Conservation (phyloP, 2,329 filamentous ascomycete species). For the Alternaria consortialis region DNA sequence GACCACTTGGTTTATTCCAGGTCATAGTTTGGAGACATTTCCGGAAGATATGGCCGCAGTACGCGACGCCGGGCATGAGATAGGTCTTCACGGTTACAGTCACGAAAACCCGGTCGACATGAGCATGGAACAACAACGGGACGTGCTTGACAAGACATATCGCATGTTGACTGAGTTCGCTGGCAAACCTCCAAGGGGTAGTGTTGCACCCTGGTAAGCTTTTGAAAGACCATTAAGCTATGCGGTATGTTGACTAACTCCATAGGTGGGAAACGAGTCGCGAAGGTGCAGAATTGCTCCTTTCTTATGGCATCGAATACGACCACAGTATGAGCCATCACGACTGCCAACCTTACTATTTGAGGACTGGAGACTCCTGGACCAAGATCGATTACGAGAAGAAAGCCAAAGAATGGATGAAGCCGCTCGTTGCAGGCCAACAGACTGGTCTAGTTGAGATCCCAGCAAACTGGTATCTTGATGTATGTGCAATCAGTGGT, state of each 20-base stretch:
- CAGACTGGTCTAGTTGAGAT: slow-evolving; percentile 72
- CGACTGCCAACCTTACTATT: slow-evolving; percentile 70
- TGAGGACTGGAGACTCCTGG: slow-evolving; percentile 71
- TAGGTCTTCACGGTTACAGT: slow-evolving; percentile 72
- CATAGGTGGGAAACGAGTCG: slow-evolving; percentile 71
- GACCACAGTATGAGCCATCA: slow-evolving; percentile 73
- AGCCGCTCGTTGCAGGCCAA: slow-evolving; percentile 66
- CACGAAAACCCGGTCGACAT: slow-evolving; percentile 77
- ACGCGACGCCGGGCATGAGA: slow-evolving; percentile 70
- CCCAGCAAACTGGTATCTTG: slow-evolving; percentile 71
- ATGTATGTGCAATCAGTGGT: slow-evolving; percentile 37
- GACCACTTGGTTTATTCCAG: slow-evolving; percentile 70
- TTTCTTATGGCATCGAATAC: slow-evolving; percentile 74
- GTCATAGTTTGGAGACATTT: slow-evolving; percentile 70
- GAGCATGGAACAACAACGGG: slow-evolving; percentile 75
- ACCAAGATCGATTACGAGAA: slow-evolving; percentile 73
- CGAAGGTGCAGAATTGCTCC: slow-evolving; percentile 70
- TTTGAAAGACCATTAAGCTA: too few species aligned
- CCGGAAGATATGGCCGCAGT: slow-evolving; percentile 68
- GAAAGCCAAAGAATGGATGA: slow-evolving; percentile 71
- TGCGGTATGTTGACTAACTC: slow-evolving; percentile 48
- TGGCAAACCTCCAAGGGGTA: slow-evolving; percentile 74
- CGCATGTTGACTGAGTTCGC: slow-evolving; percentile 74
- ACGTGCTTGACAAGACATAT: slow-evolving; percentile 79
- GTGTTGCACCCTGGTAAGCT: slow-evolving; percentile 71